Evolutionary conservation across 768 basidiomycete genomes (phyloP), one percentile per base, ranked within the genome.

Genomic region (Pisolithus sp.): DNA sequence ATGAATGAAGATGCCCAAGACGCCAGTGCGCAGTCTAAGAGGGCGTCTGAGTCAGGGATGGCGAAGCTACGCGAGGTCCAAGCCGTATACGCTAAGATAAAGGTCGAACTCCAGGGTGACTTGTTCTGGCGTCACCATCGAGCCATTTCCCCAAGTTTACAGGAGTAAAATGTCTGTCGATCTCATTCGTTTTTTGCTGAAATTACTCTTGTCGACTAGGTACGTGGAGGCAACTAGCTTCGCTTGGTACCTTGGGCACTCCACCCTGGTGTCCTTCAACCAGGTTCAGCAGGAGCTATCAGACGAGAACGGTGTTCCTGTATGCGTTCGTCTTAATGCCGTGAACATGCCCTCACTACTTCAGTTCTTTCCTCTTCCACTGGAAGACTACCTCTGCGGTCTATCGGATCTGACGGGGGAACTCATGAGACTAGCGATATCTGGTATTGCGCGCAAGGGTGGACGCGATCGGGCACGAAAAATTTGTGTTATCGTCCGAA

Each of bases 371-470:
- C 80, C 83, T 4, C 64, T 94, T 30, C 77, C 90, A 8, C 64
- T 81, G 31, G 82, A 86, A 38, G 94, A 98, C 63, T 98, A 96
- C 63, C 73, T 97, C 13, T 80, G 97, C 3, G 96, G 96, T 5
- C 70, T 98, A 26, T 89, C 91, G 7, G 96, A 99, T 68, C 76
- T 99, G 20, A 96, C 93, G 0, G 96, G 96, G 41, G 96, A 99
- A 69, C 80, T 98, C 23, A 97, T 98, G 96, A 80, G 95, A 31
- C 87, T 86, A 56, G 93, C 92, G 10, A 95, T 97, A 53, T 89
- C 91, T 43, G 81, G 87, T 43, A 81, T 93, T 39, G 72, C 81
- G 3, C 78, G 76, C 15, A 79, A 78, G 43, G 85, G 85, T 3
- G 86, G 85, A 4, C 79, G 81, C 10, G 68, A 72, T 52, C 81